These are phyloP conservation scores for Coniella lustricola DNA, from an alignment of 2,329 filamentous ascomycete genomes.

Conservation along the genomic window DNA sequence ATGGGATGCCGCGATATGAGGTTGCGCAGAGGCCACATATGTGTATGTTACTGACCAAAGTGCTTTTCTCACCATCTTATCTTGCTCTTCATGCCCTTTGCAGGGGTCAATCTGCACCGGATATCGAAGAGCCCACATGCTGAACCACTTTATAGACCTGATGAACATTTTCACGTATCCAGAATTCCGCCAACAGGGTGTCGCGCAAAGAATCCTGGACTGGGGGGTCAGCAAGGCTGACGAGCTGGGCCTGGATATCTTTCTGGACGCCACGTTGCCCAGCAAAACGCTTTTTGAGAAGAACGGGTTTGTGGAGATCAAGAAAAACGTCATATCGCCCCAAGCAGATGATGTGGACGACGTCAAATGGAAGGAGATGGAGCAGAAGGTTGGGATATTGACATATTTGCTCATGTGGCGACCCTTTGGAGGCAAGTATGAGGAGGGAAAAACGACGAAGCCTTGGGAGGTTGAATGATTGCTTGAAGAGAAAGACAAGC, in stretches of 20 bases:
- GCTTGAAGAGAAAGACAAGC: no score
- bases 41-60: no score
- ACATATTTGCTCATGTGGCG: slow-evolving; percentile 21
- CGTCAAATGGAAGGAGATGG: slow-evolving; percentile 21
- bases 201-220: slow-evolving; percentile 20
- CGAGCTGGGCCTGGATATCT: slow-evolving; percentile 19
- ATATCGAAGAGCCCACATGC: background rate
- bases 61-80: no score
- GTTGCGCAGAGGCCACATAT: slow-evolving; percentile 3
- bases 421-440: slow-evolving; percentile 10
- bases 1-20: background rate
- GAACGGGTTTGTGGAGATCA: slow-evolving; percentile 18
- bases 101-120: background rate
- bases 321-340: slow-evolving; percentile 20
- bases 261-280: slow-evolving; percentile 19
- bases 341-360: slow-evolving; percentile 19
- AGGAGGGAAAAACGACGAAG: background rate
- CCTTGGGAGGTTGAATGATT: no score
- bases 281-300: slow-evolving; percentile 20
- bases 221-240: slow-evolving; percentile 22
- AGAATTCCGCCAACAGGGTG: slow-evolving; percentile 19
- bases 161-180: slow-evolving; percentile 22
- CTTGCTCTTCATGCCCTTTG: no score
- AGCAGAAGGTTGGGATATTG: slow-evolving; percentile 33
- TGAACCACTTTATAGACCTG: slow-evolving; percentile 12